These are phyloP conservation scores for Penicillium brevicompactum DNA, from an alignment of 2,329 filamentous ascomycete species.

Conservation along the genomic window DNA sequence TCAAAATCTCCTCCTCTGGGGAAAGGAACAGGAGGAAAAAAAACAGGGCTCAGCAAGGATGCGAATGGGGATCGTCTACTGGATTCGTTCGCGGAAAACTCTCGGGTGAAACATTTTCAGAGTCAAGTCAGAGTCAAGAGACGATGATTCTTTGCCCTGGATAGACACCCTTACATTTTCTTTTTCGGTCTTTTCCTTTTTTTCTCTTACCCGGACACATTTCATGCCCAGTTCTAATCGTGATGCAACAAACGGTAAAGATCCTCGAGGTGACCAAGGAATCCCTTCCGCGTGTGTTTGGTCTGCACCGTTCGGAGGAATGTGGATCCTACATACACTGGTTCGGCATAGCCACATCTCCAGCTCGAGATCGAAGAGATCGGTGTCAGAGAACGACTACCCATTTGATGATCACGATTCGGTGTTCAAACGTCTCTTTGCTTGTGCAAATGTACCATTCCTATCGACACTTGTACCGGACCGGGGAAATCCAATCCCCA, in stretches of 20 bases:
- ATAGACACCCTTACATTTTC: conserved; percentile 9
- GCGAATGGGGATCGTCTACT: background rate
- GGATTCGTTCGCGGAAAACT: conserved; percentile 1
- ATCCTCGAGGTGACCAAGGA: background rate
- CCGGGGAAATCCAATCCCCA: background rate
- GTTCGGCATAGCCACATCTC: background rate
- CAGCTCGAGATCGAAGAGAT: background rate
- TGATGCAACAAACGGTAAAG: conserved; percentile 3
- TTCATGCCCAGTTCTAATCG: background rate
- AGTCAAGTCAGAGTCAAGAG: background rate
- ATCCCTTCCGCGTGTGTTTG: background rate
- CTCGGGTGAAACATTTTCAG: conserved; percentile 8
- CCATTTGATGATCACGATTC: background rate
- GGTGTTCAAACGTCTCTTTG: background rate
- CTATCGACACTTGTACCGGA: background rate
- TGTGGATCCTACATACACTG: conserved; percentile 4
- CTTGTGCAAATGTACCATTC: background rate
- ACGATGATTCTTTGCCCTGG: background rate
- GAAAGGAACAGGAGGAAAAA: background rate
- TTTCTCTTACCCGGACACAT: background rate
- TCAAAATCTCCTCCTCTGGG: background rate
- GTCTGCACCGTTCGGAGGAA: conserved; percentile 4
- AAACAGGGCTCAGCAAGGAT: conserved; percentile 1
- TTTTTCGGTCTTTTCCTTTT: background rate
- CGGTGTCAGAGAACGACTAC: background rate